phyloP scores from a whole-genome alignment of 352 stramenopile species.

The Phytophthora fragariaefolia region DNA sequence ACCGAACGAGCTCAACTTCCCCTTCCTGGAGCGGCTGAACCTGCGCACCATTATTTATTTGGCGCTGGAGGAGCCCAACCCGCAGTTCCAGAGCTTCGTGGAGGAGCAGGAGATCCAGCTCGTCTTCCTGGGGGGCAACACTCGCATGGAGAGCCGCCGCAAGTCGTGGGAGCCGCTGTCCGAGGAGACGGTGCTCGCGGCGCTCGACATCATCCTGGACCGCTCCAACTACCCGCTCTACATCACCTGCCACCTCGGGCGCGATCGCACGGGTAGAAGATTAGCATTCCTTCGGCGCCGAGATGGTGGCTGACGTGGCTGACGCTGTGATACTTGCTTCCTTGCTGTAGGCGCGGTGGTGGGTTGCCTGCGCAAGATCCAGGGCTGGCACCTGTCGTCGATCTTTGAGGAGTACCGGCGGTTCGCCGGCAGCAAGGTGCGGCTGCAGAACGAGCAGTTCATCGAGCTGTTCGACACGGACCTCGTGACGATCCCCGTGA shows the following conservation, averaged over 20 bases:
- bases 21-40: conserved; percentile 91
- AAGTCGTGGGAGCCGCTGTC: conserved; percentile 89
- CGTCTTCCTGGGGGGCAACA: conserved; percentile 87
- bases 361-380: conserved; percentile 92
- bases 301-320: neutral
- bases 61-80: conserved; percentile 89
- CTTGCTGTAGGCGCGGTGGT: conserved; percentile 85
- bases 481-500: conserved; percentile 85
- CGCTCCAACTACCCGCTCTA: conserved; percentile 91
- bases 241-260: conserved; percentile 91
- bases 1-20: conserved; percentile 93
- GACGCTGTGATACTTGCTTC: conserved; percentile 6
- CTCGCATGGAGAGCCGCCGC: conserved; percentile 86
- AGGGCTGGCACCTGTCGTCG: conserved; percentile 93
- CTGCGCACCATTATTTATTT: conserved; percentile 93
- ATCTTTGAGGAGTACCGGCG: conserved; percentile 95
- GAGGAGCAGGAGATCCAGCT: conserved; percentile 93
- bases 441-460: conserved; percentile 94
- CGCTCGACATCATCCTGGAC: conserved; percentile 91
- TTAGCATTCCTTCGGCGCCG: neutral
- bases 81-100: conserved; percentile 90
- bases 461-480: conserved; percentile 96
- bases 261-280: conserved; percentile 82
- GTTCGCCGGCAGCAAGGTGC: conserved; percentile 91
- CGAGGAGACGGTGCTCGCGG: conserved; percentile 91